Evolutionary conservation across 2,329 filamentous ascomycete genomes (phyloP).

Genomic region (Microsporum canis): DNA sequence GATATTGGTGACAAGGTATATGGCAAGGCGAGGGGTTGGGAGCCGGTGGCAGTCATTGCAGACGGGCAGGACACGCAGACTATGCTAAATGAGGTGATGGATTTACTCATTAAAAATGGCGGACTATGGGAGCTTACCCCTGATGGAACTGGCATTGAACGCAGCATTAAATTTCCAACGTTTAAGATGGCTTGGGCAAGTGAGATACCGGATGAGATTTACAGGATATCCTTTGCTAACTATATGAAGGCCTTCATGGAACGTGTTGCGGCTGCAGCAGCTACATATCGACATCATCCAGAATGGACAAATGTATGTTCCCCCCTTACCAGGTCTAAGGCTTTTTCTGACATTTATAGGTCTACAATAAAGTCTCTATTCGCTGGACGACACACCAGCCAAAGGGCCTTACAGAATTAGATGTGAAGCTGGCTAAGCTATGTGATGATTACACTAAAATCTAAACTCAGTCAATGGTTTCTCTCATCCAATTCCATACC

Average conservation of each 20-base stretch:
- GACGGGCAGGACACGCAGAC: neutral
- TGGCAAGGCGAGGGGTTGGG: neutral
- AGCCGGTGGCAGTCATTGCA: neutral
- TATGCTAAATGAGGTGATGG: neutral
- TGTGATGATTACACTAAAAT: neutral
- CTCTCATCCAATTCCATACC: neutral
- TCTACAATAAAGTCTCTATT: conserved; percentile 7
- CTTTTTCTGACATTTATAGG: neutral
- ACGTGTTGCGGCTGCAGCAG: neutral
- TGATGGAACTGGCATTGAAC: conserved; percentile 5
- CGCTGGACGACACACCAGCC: conserved; percentile 6
- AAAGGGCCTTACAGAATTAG: neutral
- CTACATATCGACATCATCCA: conserved; percentile 6
- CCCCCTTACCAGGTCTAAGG: neutral
- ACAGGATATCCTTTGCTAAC: neutral
- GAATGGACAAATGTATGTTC: conserved; percentile 8
- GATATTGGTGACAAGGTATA: conserved; percentile 4
- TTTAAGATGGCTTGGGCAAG: conserved; percentile 6
- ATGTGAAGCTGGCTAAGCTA: conserved; percentile 5
- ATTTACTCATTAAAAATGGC: neutral
- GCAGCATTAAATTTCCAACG: neutral
- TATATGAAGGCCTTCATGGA: conserved; percentile 4
- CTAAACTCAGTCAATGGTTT: neutral
- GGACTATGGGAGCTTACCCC: conserved; percentile 3
- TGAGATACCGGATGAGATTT: neutral